Base-by-base conservation (phyloP, 2,329 filamentous ascomycete genomes). In the Fusarium sp. region DNA sequence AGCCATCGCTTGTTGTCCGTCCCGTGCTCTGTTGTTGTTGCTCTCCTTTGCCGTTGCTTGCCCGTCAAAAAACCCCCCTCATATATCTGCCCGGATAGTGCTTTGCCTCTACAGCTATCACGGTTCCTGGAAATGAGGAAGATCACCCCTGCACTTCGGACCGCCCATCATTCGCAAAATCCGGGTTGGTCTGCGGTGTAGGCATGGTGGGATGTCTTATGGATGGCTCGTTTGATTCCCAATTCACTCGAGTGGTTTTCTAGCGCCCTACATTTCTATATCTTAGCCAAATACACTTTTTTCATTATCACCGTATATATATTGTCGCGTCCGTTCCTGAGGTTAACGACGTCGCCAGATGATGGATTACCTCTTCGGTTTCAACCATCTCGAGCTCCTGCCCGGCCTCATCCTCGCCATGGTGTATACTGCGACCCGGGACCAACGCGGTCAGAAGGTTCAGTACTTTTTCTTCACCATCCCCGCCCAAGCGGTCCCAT, bases 61-160 rank as follows among this genome's bases (percentile, higher is more conserved):
- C 51, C 46, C 59, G 54, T 57, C 59, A 62, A 68, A 63, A 29
- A 20, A 20, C 18, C 79, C 82, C 61, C 81, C 85, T 87, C 85
- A 83, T 83, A 85, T 89, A 91, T 91, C 90, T 93, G 90, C 90
- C 90, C 90, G 90, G 86, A 88, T 90, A 91, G 90, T 84, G 84
- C 77, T 76, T 69, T 80, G 81, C 86, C 81, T 79, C 80, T 76
- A 86, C 90, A 88, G 84, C 90, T 92, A 90, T 90, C 86, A 84
- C 90, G 90, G 90, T 93, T 93, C 90, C 90, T 93, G 90, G 83
- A 91, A 89, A 81, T 84, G 90, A 93, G 90, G 90, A 85, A 93
- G 90, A 93, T 87, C 83, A 87, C 89, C 90, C 89, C 86, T 88
- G 84, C 86, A 86, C 84, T 84, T 85, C 78, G 74, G 76, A 73